phyloP scores from a whole-genome alignment of 2,329 filamentous ascomycete genomes.

The Pleomassaria siparia region DNA sequence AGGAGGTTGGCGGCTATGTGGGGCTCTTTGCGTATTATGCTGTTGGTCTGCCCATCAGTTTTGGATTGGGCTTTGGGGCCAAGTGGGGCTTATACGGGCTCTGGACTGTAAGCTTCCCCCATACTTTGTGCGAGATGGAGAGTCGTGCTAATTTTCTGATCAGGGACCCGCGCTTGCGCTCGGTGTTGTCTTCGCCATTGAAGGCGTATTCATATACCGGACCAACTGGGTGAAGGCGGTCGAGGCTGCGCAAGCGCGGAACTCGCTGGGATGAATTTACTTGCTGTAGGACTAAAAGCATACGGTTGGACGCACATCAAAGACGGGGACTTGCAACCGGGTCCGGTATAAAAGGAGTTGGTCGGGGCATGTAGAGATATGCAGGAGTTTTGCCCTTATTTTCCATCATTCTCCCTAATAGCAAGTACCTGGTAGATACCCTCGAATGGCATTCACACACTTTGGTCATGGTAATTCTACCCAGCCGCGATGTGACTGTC shows the following conservation, averaged over 20 bases:
- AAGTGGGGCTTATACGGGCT: conserved; percentile 77
- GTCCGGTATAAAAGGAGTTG: too few species aligned
- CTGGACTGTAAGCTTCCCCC: conserved; percentile 58
- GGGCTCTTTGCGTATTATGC: conserved; percentile 86
- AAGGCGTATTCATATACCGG: conserved; percentile 58
- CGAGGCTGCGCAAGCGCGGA: conserved; percentile 61
- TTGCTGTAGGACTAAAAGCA: too few species aligned
- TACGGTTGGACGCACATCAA: too few species aligned
- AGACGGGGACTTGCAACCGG: too few species aligned
- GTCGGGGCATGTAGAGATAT: too few species aligned
- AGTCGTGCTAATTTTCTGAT: not conserved
- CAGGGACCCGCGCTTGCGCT: conserved; percentile 63
- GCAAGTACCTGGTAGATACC: too few species aligned
- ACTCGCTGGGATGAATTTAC: conserved; percentile 30
- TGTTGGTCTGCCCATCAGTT: conserved; percentile 80
- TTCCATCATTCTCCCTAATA: too few species aligned
- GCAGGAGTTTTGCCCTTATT: too few species aligned
- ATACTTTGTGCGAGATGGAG: not conserved
- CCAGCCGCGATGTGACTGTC: too few species aligned
- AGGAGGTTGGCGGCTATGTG: conserved; percentile 86
- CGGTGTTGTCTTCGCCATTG: conserved; percentile 58
- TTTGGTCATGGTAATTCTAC: too few species aligned
- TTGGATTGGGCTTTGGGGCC: conserved; percentile 74
- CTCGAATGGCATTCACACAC: too few species aligned
- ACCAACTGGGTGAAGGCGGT: conserved; percentile 62